phyloP scores from a whole-genome alignment of 129 eudicot species.

The Rutidosis leptorrhynchoides region DNA sequence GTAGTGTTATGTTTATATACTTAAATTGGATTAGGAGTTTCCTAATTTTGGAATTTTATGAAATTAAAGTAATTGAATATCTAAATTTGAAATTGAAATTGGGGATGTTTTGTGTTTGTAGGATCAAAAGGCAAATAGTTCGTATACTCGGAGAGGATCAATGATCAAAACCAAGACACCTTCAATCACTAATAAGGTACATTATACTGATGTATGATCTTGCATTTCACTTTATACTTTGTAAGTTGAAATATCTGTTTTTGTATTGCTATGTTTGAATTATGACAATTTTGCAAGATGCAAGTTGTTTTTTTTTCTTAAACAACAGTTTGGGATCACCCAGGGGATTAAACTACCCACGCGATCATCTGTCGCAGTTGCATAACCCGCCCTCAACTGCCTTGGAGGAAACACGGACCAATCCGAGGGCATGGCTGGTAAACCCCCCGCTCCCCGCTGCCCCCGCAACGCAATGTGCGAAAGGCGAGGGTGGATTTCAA shows the following conservation, averaged over 20 bases:
- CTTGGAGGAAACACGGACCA: too few species aligned
- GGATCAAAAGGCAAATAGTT: constrained; percentile 72
- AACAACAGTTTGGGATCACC: too few species aligned
- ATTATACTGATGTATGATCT: constrained; percentile 13
- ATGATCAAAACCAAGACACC: constrained; percentile 90
- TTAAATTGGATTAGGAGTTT: neutral
- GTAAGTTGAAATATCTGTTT: too few species aligned
- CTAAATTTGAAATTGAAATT: constrained; percentile 10
- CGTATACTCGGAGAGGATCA: constrained; percentile 85
- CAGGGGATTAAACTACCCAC: too few species aligned
- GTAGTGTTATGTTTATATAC: neutral
- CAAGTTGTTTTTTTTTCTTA: neutral
- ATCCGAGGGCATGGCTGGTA: too few species aligned
- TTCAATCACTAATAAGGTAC: constrained; percentile 68
- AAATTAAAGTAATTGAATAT: constrained; percentile 10
- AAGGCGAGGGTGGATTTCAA: too few species aligned
- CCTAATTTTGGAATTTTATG: neutral
- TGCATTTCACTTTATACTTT: neutral
- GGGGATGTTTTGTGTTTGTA: constrained; percentile 30
- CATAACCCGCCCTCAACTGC: too few species aligned
- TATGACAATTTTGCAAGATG: constrained; percentile 1
- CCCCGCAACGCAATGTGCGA: too few species aligned
- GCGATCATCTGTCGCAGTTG: too few species aligned
- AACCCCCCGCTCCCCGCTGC: too few species aligned
- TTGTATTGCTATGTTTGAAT: constrained; percentile 11